Evolutionary conservation across 108 stramenopile genomes (phyloP), one percentile per base, ranked within the genome.

Genomic region (Conticribra guillardii): DNA sequence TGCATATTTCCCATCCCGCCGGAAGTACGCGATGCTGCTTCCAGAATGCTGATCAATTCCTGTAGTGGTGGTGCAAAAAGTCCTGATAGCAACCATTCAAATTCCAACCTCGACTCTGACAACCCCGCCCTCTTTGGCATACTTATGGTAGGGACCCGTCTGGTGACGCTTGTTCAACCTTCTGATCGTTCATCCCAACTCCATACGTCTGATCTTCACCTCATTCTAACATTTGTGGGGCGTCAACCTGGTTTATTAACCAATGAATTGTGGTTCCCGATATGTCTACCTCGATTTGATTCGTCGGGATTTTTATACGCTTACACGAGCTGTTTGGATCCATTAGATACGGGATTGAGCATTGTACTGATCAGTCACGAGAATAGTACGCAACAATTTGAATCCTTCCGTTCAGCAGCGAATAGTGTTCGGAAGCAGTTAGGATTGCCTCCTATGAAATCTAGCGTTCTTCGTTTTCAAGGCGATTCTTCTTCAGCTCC

Each of bases 261-360:
- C 4, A 87, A 85, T 64, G 92, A 93, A 63, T 68, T 86, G 22
- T 93, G 92, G 92, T 80, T 89, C 58, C 92, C 92, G 1, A 58
- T 93, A 23, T 93, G 92, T 62, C 56, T 93, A n/a, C 92, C 92
- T 11, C 76, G 89, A 14, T 89, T 93, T 44, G 79, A 88, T 57
- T 80, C 86, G 9, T 78, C 85, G 18, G 92, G 88, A 57, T 93
- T 89, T 73, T 72, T 92, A 9, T 86, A 92, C 52, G 85, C 87
- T 15, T 92, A 85, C 59, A 84, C 84, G 3, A 69, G 58, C 44
- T 89, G 85, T 46, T 71, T 89, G 24, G 82, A 92, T 70, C 69
- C 60, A 11, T 22, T 37, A 18, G 65, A 61, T 15, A 82, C 88
- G 3, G 76, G 82, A 34, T 67, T 89, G 30, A 79, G 58, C 45